These are phyloP conservation scores for Posidonia australis DNA, from an alignment of 106 monocot species.

Conservation along the genomic window DNA sequence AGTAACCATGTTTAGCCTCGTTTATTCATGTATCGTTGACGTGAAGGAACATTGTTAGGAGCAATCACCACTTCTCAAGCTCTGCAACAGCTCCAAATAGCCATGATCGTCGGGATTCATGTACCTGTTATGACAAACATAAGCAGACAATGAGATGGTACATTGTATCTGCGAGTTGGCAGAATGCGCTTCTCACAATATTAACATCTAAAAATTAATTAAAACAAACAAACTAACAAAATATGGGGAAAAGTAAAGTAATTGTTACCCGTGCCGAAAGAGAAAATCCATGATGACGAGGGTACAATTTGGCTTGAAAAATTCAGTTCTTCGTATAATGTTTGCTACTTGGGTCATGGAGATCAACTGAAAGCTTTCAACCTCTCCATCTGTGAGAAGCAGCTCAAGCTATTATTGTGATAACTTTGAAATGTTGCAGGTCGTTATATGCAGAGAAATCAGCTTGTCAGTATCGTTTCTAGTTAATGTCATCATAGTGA, in stretches of 20 bases:
- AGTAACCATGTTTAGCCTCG: no score
- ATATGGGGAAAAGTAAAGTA: not conserved
- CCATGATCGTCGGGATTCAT: conserved; percentile 62
- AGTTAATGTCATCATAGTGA: not conserved
- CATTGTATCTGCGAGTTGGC: no score
- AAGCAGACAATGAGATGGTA: not conserved
- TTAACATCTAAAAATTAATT: no score
- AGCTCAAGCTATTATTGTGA: not conserved
- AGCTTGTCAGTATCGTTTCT: conserved; percentile 12
- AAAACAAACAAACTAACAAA: no score
- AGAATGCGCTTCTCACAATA: no score
- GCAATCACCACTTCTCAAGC: conserved; percentile 60
- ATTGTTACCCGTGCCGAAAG: conserved; percentile 78
- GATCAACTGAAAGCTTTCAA: conserved; percentile 75
- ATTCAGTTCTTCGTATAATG: conserved; percentile 55
- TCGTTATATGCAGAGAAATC: no score
- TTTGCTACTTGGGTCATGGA: conserved; percentile 58
- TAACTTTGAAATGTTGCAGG: not conserved
- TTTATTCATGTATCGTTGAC: no score
- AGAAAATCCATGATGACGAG: conserved; percentile 89
- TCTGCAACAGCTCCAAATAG: conserved; percentile 68
- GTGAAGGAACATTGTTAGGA: conserved; percentile 6
- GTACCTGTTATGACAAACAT: conserved; percentile 29
- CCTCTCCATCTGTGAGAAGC: conserved; percentile 75
- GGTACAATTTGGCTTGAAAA: conserved; percentile 86